Base-by-base conservation (phyloP, 2,329 filamentous ascomycete genomes). In the Volutella citrinella region DNA sequence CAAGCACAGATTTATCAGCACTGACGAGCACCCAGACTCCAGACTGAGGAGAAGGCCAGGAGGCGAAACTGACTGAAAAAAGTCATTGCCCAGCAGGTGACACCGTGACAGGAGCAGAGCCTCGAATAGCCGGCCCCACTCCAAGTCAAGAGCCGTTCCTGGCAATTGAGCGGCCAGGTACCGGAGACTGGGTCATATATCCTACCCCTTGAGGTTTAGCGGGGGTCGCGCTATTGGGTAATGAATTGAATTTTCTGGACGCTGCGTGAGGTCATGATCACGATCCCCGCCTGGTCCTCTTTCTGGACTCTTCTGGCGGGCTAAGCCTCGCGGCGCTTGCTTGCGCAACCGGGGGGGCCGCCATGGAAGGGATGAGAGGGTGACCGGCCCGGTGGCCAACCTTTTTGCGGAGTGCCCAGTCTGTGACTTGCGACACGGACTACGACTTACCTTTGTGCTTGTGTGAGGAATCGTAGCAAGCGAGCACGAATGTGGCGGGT, bases 61-160 rank as follows among this genome's bases (percentile, higher is more conserved):
- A 31, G 38, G 37, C 7, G 27, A 17, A 34, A 16, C 18, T 13
- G n/a, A 25, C 28, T 40, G 49, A 45, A 39, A 31, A 29, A 34
- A 34, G 30, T n/a, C n/a, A n/a, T n/a, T n/a, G n/a, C n/a, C n/a
- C n/a, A n/a, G n/a, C n/a, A n/a, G n/a, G n/a, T n/a, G n/a, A n/a
- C n/a, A n/a, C n/a, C n/a, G n/a, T n/a, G n/a, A n/a, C n/a, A n/a
- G n/a, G n/a, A n/a, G 40, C 48, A 55, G 56, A 57, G 54, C 56
- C 56, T 60, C 51, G 54, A 60, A 57, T 58, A 59, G 56, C 54
- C 56, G 56, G 51, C 36, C 38, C 48, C 47, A 48, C 47, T 32
- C 19, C 19, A 27, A 10, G 19, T 9, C 30, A 24, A 31, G 27
- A 43, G 28, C 51, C 45, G 46, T 51, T 52, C 51, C 52, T 56